Conservation (phyloP, 2,329 filamentous ascomycete species). For the Fusarium robinianum region DNA sequence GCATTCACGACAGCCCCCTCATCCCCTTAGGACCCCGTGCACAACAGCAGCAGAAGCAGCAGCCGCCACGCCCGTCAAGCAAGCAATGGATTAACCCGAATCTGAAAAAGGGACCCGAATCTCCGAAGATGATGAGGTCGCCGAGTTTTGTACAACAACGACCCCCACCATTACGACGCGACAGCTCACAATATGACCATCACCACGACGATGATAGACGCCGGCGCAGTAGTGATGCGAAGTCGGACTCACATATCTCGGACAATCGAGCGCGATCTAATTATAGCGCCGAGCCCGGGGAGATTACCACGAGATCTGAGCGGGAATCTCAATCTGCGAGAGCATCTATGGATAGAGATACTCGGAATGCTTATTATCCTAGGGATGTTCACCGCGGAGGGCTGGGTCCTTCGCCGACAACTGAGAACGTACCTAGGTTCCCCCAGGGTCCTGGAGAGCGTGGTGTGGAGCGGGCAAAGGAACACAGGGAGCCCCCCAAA, state of each 20-base stretch:
- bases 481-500: not conserved
- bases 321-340: conserved; percentile 44
- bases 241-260: conserved; percentile 47
- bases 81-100: conserved; percentile 65
- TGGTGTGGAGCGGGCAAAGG: conserved; percentile 15
- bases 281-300: conserved; percentile 53
- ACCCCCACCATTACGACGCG: conserved; percentile 44
- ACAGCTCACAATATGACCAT: conserved; percentile 44
- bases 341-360: conserved; percentile 33
- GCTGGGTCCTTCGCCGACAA: conserved; percentile 31
- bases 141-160: conserved; percentile 54
- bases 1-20: conserved; percentile 48
- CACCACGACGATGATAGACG: conserved; percentile 49
- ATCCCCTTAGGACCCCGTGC: conserved; percentile 60
- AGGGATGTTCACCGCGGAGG: conserved; percentile 26
- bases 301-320: conserved; percentile 49
- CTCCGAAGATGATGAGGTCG: conserved; percentile 56
- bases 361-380: conserved; percentile 15
- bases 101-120: conserved; percentile 56
- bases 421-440: conserved; percentile 28
- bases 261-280: conserved; percentile 46
- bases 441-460: conserved; percentile 12
- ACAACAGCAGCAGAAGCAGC: conserved; percentile 50
- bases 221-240: conserved; percentile 59
- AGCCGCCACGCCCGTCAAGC: conserved; percentile 52